Conservation (phyloP, 768 basidiomycete species). For the Phlebiopsis flavidoalba region DNA sequence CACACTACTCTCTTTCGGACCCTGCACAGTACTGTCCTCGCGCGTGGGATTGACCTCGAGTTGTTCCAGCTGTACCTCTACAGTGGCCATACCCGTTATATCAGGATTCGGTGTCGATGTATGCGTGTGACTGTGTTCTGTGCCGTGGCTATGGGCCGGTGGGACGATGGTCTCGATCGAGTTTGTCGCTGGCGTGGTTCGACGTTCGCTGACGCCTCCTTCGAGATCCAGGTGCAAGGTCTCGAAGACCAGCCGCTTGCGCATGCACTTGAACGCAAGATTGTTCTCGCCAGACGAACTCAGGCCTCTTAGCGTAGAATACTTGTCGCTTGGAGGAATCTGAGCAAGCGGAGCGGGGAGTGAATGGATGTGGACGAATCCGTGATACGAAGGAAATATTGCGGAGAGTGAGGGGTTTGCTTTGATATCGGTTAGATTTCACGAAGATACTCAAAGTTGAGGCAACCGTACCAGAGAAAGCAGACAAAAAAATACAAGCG, state of each 20-base stretch:
- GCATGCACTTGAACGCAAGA: constrained; percentile 87
- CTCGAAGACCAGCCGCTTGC: constrained; percentile 85
- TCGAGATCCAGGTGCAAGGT: constrained; percentile 86
- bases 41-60: constrained; percentile 4
- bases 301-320: constrained; percentile 80
- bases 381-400: constrained; percentile 82
- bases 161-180: constrained; percentile 11
- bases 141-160: constrained; percentile 17
- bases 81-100: constrained; percentile 27
- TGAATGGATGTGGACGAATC: constrained; percentile 71
- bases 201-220: constrained; percentile 75
- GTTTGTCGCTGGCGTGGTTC: constrained; percentile 47
- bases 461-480: constrained; percentile 65
- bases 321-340: constrained; percentile 73
- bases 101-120: constrained; percentile 3
- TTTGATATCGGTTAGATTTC: not conserved
- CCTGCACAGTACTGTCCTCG: not conserved
- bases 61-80: constrained; percentile 42
- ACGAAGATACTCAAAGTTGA: not conserved
- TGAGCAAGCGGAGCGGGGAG: constrained; percentile 74
- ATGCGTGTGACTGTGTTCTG: constrained; percentile 14
- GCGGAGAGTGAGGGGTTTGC: constrained; percentile 72
- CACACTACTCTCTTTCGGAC: not conserved
- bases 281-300: constrained; percentile 86
- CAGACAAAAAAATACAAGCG: constrained; percentile 63